phyloP scores from a whole-genome alignment of 176 grass and related monocot genomes.

The Pharus latifolius region DNA sequence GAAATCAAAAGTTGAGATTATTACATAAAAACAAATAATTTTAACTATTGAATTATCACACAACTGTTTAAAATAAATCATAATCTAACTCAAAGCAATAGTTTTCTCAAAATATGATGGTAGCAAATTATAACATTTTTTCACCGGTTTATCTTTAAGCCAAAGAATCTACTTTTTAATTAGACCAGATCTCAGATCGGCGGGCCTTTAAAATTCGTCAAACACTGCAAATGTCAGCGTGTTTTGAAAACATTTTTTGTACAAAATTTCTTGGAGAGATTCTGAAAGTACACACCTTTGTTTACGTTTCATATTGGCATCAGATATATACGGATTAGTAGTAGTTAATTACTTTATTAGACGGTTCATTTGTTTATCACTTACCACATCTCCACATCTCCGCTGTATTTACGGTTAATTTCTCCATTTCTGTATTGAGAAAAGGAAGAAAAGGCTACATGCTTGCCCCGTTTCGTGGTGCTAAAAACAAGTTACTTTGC shows the following conservation, averaged over 20 bases:
- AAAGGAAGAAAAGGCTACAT: not conserved
- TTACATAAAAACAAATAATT: no score
- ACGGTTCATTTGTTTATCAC: slow-evolving; percentile 23
- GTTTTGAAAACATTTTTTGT: not conserved
- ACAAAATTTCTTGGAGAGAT: slow-evolving; percentile 24
- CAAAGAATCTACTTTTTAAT: not conserved
- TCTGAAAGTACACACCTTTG: slow-evolving; percentile 22
- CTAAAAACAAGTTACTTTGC: slow-evolving; percentile 24
- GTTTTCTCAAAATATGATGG: no score
- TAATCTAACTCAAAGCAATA: no score
- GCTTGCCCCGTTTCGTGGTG: slow-evolving; percentile 39
- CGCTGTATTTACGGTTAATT: no score
- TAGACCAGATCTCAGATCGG: not conserved
- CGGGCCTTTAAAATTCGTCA: not conserved
- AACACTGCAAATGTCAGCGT: not conserved
- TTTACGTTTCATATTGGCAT: slow-evolving; percentile 30
- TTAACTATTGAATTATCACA: no score
- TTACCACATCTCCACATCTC: not conserved
- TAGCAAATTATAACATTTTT: no score
- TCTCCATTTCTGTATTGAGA: not conserved
- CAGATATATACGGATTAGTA: slow-evolving; percentile 6
- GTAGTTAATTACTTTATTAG: slow-evolving; percentile 1
- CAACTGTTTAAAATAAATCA: no score
- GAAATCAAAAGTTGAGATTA: no score
- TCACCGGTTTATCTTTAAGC: not conserved